phyloP scores from a whole-genome alignment of 2,329 filamentous ascomycete species.

The Colletotrichum coccodes region DNA sequence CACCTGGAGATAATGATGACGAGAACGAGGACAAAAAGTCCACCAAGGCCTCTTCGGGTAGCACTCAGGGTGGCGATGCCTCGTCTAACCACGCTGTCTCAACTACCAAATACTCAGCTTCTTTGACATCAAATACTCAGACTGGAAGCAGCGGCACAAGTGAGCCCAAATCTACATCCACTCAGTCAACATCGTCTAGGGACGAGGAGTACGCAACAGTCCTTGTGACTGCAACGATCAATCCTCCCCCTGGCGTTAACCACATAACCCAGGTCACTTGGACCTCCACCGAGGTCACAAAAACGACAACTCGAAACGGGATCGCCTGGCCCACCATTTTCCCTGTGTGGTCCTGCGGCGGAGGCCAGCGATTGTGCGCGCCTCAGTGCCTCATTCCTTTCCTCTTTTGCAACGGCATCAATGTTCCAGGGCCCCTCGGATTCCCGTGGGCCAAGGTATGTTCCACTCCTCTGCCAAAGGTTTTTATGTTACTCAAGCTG shows the following conservation, averaged over 20 bases:
- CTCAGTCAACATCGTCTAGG: neutral
- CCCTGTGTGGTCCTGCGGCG: constrained; percentile 9
- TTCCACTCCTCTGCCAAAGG: neutral
- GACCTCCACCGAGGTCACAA: constrained; percentile 7
- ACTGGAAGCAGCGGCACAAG: neutral
- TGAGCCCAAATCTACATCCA: neutral
- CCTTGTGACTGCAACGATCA: neutral
- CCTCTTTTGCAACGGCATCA: neutral
- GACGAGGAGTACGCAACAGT: neutral
- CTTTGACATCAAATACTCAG: neutral
- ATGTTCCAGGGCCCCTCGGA: neutral
- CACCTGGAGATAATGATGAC: neutral
- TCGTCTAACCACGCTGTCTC: neutral
- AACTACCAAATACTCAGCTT: neutral
- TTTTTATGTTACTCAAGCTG: neutral
- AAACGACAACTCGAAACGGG: constrained; percentile 2
- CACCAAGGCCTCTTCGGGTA: neutral
- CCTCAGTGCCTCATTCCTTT: constrained; percentile 14
- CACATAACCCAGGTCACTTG: neutral
- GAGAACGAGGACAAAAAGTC: neutral
- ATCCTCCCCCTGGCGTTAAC: neutral
- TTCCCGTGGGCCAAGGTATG: constrained; percentile 43
- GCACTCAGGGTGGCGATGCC: neutral
- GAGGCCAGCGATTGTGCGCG: constrained; percentile 1
- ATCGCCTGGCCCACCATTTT: constrained; percentile 5